These are phyloP conservation scores for Erodium moschatum DNA, from an alignment of 441 rosid genomes.

Conservation along the genomic window DNA sequence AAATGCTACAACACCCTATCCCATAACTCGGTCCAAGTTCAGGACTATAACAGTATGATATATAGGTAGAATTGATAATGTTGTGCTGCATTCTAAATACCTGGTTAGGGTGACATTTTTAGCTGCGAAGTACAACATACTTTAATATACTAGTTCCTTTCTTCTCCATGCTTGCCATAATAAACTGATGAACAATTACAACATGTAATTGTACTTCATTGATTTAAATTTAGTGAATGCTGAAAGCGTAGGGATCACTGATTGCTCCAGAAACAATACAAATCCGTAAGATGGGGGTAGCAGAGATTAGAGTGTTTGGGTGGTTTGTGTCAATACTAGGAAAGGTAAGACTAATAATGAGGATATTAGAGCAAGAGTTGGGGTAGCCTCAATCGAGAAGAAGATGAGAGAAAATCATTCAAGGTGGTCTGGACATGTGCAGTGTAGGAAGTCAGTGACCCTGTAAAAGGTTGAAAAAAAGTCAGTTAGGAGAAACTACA, in stretches of 20 bases:
- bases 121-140: conserved; percentile 8
- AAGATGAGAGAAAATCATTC: not conserved
- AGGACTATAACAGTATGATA: conserved; percentile 21
- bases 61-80: not conserved
- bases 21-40: no score
- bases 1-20: no score
- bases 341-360: not conserved
- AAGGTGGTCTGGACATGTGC: not conserved
- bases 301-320: not conserved
- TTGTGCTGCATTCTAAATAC: not conserved
- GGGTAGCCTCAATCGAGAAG: not conserved
- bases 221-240: not conserved
- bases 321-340: not conserved
- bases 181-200: not conserved
- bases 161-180: not conserved
- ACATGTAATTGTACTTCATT: not conserved
- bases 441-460: no score
- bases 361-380: not conserved
- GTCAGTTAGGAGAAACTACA: not conserved
- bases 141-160: not conserved
- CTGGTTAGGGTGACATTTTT: conserved; percentile 16
- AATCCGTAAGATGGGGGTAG: not conserved
- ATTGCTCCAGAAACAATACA: not conserved
- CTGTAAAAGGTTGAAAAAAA: no score
- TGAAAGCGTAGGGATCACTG: not conserved